These are phyloP conservation scores for Setomelanomma holmii DNA, from an alignment of 2,329 filamentous ascomycete genomes.

Conservation along the genomic window DNA sequence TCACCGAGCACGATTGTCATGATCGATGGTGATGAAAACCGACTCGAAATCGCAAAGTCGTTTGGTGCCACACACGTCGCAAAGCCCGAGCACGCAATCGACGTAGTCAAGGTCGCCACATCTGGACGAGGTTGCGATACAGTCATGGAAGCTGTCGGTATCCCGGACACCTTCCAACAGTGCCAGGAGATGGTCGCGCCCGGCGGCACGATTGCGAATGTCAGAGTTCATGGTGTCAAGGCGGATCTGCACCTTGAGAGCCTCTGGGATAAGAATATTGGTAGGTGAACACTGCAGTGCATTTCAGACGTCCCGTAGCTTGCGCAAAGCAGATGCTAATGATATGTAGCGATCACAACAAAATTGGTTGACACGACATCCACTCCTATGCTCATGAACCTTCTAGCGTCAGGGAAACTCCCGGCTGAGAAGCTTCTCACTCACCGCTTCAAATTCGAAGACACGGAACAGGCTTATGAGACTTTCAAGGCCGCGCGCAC, in stretches of 20 bases:
- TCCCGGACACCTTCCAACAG: constrained; percentile 61
- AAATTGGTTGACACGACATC: constrained; percentile 57
- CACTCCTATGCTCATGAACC: constrained; percentile 58
- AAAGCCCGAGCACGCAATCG: background rate
- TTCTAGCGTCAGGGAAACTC: constrained; percentile 53
- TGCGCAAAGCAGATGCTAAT: constrained; percentile 34
- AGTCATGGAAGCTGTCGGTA: constrained; percentile 66
- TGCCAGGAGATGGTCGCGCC: constrained; percentile 62
- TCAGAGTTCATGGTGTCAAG: constrained; percentile 65
- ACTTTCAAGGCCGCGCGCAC: constrained; percentile 54
- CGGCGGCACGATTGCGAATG: constrained; percentile 63
- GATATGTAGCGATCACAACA: constrained; percentile 47
- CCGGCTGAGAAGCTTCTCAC: constrained; percentile 55
- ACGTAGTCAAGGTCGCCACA: background rate
- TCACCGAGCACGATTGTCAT: constrained; percentile 60
- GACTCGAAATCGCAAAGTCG: background rate
- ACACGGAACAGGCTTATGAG: constrained; percentile 55
- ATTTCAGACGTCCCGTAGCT: background rate
- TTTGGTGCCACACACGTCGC: background rate
- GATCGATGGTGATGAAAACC: constrained; percentile 59
- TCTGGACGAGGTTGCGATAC: constrained; percentile 63
- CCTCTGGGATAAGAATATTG: constrained; percentile 63
- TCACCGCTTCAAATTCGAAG: constrained; percentile 53
- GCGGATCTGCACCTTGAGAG: constrained; percentile 61
- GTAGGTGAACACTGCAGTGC: constrained; percentile 42